These are phyloP conservation scores for Trichoderma hamatum DNA, from an alignment of 2,329 filamentous ascomycete species.

Conservation along the genomic window DNA sequence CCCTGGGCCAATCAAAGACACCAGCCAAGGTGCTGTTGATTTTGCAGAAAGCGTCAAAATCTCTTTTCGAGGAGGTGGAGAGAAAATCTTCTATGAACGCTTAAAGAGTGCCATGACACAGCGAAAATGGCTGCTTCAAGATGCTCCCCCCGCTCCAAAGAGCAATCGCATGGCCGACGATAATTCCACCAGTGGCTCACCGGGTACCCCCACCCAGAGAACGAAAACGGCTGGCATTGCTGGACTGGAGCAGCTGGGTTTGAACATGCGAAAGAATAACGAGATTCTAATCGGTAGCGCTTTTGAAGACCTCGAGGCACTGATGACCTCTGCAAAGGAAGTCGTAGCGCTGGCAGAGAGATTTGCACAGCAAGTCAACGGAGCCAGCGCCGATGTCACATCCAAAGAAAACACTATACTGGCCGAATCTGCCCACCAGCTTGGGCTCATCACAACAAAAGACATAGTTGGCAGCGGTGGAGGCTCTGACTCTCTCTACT, in stretches of 20 bases:
- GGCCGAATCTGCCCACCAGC: slow-evolving; percentile 74
- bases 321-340: slow-evolving; percentile 97
- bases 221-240: slow-evolving; percentile 82
- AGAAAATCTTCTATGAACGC: slow-evolving; percentile 86
- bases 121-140: slow-evolving; percentile 91
- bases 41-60: slow-evolving; percentile 80
- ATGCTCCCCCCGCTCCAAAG: slow-evolving; percentile 83
- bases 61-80: slow-evolving; percentile 87
- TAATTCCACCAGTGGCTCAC: slow-evolving; percentile 36
- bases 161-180: slow-evolving; percentile 48
- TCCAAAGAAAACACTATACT: slow-evolving; percentile 74
- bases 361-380: slow-evolving; percentile 71
- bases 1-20: slow-evolving; percentile 69
- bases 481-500: slow-evolving; percentile 78
- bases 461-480: slow-evolving; percentile 85
- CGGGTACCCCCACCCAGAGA: slow-evolving; percentile 38
- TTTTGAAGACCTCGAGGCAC: slow-evolving; percentile 92
- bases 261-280: slow-evolving; percentile 88
- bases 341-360: slow-evolving; percentile 90
- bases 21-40: slow-evolving; percentile 49
- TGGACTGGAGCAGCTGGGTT: slow-evolving; percentile 81
- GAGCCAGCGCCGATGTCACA: slow-evolving; percentile 60
- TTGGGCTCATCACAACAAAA: slow-evolving; percentile 91
- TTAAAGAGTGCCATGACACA: slow-evolving; percentile 87
- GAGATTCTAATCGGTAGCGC: slow-evolving; percentile 89